Base-by-base conservation (phyloP, 164 flowering plant species). In the Malania oleifera region DNA sequence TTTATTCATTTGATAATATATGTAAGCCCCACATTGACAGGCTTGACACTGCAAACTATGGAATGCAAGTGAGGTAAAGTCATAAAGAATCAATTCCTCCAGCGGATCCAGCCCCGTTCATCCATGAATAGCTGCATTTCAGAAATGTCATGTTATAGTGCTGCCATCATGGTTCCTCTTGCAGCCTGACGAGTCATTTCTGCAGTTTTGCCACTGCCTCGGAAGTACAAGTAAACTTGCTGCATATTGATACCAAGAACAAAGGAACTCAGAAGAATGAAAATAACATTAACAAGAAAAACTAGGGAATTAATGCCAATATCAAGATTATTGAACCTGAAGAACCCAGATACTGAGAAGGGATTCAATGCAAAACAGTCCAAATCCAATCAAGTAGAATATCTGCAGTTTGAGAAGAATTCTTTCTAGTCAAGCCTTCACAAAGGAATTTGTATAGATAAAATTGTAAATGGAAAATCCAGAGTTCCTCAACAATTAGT, bases 141-240 rank as follows among this genome's bases (percentile, higher is more conserved):
- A 35, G 17, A 34, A 13, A 47, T 8, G 19, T 26, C 44, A 19
- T 52, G 24, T 77, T 66, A 82, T 26, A 80, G 49, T 22, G 82
- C 81, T 22, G 82, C 72, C 82, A 68, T 79, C 79, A 81, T 59
- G 25, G 88, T 74, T 20, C 72, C 46, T 59, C 74, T 74, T 28
- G 89, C 80, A 43, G 84, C 89, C 49, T 81, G 77, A 15, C 74
- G 75, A 70, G 63, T 83, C 70, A 83, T 74, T 67, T 76, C 82
- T 46, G 74, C 76, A 39, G 81, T 81, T 73, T 83, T 83, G 19
- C 89, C 89, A 64, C 82, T 83, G 46, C 89, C 89, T 59, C 89
- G 74, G 77, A 83, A 83, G 49, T 81, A 83, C 78, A 71, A 73
- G 75, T 77, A 83, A 26, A 81, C 86, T 83, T 83, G 84, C 89